Evolutionary conservation across 2,329 filamentous ascomycete genomes (phyloP), one percentile per base, ranked within the genome.

Genomic region (Monilinia vaccinii-corymbosi): DNA sequence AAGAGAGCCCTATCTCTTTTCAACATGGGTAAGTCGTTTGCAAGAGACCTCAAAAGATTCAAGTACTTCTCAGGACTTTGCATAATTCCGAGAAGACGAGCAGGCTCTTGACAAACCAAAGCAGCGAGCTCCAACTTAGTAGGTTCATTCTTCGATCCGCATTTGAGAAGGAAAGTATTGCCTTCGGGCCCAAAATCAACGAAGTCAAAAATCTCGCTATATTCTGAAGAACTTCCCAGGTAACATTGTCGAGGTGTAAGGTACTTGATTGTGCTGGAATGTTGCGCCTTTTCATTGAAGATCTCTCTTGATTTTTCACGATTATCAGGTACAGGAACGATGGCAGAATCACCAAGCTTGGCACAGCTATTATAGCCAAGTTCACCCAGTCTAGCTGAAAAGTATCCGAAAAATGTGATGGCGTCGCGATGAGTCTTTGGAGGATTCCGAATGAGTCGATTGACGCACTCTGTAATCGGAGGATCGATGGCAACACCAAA

Each of bases 191-290:
- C 91, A 75, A 97, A 99, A 71, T 97, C 89, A 16, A 97, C 92
- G 73, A 97, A 99, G 71, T 97, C 91, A 66, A 99, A 96, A 36
- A 99, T 95, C 36, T 96, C 89, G 13, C 84, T 88, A 68, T 95
- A 99, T 9, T 78, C 79, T 2, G 75, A 72, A 7, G 81, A 84
- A 32, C 65, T 86, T 10, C 94, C 94, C 2, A 99, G 79, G 71
- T 96, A 99, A 64, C 88, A 91, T 45, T 85, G 79, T 49, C 80
- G 81, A 6, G 94, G 93, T 18, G 82, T 79, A 48, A 91, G 79
- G 66, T 84, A 80, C 65, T 78, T 75, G 49, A 82, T 67, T 50
- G 69, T 69, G 47, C 16, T 28, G 60, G 60, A 68, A 70, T 58
- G 71, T 55, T 45, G 74, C 64, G 8, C 61, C 79, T 82, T 61